Percentiles rank a stretch among this genome's conserved stretches.
These are phyloP conservation scores for Brettanomyces sp. DNA, from an alignment of 805 yeast species.

Conservation along the genomic window DNA sequence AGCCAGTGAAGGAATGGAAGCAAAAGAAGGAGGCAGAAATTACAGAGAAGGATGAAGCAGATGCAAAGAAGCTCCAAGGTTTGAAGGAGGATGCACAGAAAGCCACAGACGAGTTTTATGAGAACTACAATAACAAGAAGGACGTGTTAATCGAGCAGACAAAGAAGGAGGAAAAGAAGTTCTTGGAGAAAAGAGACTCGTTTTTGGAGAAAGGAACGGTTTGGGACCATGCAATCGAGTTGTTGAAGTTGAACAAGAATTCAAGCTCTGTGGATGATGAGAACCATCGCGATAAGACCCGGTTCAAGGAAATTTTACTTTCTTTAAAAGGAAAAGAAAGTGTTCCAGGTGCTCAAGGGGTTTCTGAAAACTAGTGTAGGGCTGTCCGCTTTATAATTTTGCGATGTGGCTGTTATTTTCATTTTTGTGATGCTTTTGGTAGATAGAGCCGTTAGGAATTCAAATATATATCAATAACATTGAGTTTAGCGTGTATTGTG, in stretches of 20 bases:
- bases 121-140: constrained; percentile 77
- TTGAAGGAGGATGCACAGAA: constrained; percentile 69
- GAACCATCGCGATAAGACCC: constrained; percentile 38
- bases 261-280: constrained; percentile 25
- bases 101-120: constrained; percentile 86
- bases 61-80: constrained; percentile 52
- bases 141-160: constrained; percentile 59
- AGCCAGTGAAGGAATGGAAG: constrained; percentile 68
- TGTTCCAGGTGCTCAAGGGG: constrained; percentile 51
- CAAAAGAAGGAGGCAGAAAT: constrained; percentile 73
- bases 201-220: constrained; percentile 40
- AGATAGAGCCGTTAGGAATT: too few species aligned
- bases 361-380: constrained; percentile 8
- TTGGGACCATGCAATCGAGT: constrained; percentile 48
- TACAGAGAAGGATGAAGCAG: constrained; percentile 66
- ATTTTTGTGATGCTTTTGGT: too few species aligned
- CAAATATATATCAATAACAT: too few species aligned
- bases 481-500: too few species aligned
- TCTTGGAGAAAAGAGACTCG: constrained; percentile 64
- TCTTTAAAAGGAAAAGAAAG: constrained; percentile 47
- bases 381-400: too few species aligned
- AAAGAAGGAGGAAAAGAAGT: constrained; percentile 59
- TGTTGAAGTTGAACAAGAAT: constrained; percentile 28
- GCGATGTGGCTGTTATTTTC: too few species aligned
- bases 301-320: constrained; percentile 41